A percentile compares a stretch with the other conserved stretches of the same genome.
Evolutionary conservation across 2,329 filamentous ascomycete genomes (phyloP).

Genomic region (Hymenoscyphus salicellus): DNA sequence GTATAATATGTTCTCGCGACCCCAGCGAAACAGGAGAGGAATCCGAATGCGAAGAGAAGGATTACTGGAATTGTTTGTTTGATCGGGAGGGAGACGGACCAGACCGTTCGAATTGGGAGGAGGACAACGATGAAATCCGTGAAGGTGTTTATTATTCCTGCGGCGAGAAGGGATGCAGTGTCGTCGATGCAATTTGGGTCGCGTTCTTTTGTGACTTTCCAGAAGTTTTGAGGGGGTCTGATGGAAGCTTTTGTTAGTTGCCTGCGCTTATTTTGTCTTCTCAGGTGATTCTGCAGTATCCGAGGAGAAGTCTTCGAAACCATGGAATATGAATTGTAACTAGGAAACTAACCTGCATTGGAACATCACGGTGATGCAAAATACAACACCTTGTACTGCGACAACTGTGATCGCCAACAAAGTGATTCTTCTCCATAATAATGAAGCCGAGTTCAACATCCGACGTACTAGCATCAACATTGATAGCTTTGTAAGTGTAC

Average conservation of each 20-base stretch:
- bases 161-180: slow-evolving; percentile 48
- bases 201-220: slow-evolving; percentile 36
- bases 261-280: not conserved
- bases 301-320: not conserved
- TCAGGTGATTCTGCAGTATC: not conserved
- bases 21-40: slow-evolving; percentile 44
- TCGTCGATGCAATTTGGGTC: slow-evolving; percentile 47
- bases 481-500: slow-evolving; percentile 39
- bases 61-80: slow-evolving; percentile 45
- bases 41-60: slow-evolving; percentile 49
- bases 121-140: slow-evolving; percentile 56
- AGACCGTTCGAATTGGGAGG: slow-evolving; percentile 48
- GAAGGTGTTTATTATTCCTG: slow-evolving; percentile 58
- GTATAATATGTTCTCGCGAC: slow-evolving; percentile 40
- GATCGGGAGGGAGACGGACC: slow-evolving; percentile 44
- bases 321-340: not conserved
- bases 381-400: slow-evolving; percentile 25
- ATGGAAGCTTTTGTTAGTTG: not conserved
- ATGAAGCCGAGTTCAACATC: slow-evolving; percentile 23
- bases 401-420: slow-evolving; percentile 22
- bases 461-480: slow-evolving; percentile 36
- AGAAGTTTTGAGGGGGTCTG: slow-evolving; percentile 41
- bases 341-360: slow-evolving; percentile 27
- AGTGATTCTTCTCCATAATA: slow-evolving; percentile 28
- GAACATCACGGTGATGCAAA: slow-evolving; percentile 28